Percentiles rank a stretch among this genome's conserved stretches.
These are phyloP conservation scores for Cyberlindnera mrakii DNA, from an alignment of 805 yeast genomes.

Conservation along the genomic window DNA sequence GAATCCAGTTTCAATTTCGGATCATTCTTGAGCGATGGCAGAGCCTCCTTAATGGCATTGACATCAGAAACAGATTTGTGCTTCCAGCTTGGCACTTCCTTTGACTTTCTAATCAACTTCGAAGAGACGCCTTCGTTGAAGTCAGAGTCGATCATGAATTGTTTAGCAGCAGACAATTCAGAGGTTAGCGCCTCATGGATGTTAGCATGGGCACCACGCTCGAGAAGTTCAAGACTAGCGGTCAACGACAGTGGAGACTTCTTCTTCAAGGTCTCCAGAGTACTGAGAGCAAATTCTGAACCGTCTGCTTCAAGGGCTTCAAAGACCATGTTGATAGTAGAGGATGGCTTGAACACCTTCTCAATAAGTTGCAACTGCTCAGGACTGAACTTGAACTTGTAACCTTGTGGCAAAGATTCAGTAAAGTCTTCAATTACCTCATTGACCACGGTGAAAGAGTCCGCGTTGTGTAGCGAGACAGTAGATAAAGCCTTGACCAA, in stretches of 20 bases:
- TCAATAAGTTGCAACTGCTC: slow-evolving; percentile 64
- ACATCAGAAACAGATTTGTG: slow-evolving; percentile 38
- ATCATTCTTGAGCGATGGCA: slow-evolving; percentile 27
- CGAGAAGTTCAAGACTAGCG: slow-evolving; percentile 62
- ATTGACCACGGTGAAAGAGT: slow-evolving; percentile 45
- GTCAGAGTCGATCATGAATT: slow-evolving; percentile 61
- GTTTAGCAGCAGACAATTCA: slow-evolving; percentile 73
- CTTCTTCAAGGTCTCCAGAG: slow-evolving; percentile 47
- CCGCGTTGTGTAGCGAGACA: slow-evolving; percentile 19
- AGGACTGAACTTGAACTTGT: slow-evolving; percentile 49
- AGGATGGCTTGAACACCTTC: slow-evolving; percentile 48
- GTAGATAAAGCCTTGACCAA: slow-evolving; percentile 60
- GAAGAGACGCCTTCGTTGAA: slow-evolving; percentile 66
- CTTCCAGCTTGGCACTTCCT: slow-evolving; percentile 43
- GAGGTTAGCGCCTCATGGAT: slow-evolving; percentile 61
- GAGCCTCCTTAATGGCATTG: slow-evolving; percentile 21
- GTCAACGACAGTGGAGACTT: slow-evolving; percentile 80
- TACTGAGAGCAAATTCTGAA: slow-evolving; percentile 58
- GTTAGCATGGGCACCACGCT: slow-evolving; percentile 50
- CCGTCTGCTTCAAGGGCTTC: slow-evolving; percentile 44
- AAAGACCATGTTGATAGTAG: slow-evolving; percentile 42
- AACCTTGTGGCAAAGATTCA: slow-evolving; percentile 57
- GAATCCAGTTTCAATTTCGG: slow-evolving; percentile 25
- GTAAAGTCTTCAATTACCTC: slow-evolving; percentile 74
- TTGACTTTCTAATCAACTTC: slow-evolving; percentile 55